Evolutionary conservation across 2,329 filamentous ascomycete species (phyloP).

Genomic region (Fusarium sterilihyphosum): DNA sequence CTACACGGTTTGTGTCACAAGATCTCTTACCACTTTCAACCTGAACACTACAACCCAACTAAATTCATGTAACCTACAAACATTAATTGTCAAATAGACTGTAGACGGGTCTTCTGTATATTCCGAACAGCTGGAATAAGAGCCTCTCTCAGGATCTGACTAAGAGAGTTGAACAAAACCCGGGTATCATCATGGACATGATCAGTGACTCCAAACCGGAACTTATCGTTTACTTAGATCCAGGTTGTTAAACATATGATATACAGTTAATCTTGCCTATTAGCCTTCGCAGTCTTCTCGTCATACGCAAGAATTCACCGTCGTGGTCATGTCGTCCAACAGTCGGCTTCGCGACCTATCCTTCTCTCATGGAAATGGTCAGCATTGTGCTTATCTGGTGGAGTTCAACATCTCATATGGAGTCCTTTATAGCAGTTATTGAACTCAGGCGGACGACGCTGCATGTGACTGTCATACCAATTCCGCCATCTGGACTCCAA

Average conservation of each 20-base stretch:
- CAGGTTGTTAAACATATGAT: accelerated
- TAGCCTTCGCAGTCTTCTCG: background rate
- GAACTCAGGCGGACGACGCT: background rate
- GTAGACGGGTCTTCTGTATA: too few species aligned
- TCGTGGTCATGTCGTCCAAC: background rate
- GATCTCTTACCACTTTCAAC: background rate
- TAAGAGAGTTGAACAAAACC: background rate
- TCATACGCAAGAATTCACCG: background rate
- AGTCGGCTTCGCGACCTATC: background rate
- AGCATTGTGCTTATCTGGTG: background rate
- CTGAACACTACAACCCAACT: background rate
- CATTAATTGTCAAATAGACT: background rate
- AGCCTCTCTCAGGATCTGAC: background rate
- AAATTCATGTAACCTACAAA: background rate
- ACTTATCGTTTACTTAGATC: too few species aligned
- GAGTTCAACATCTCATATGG: accelerated
- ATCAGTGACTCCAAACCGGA: background rate
- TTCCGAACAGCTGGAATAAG: too few species aligned
- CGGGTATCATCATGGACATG: background rate
- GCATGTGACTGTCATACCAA: too few species aligned
- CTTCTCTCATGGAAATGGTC: background rate
- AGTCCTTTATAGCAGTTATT: background rate
- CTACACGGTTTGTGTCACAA: background rate
- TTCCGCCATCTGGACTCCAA: background rate
- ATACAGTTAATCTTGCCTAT: accelerated